Conservation (phyloP, 163 green algal genomes). For the Chlorella variabilis region DNA sequence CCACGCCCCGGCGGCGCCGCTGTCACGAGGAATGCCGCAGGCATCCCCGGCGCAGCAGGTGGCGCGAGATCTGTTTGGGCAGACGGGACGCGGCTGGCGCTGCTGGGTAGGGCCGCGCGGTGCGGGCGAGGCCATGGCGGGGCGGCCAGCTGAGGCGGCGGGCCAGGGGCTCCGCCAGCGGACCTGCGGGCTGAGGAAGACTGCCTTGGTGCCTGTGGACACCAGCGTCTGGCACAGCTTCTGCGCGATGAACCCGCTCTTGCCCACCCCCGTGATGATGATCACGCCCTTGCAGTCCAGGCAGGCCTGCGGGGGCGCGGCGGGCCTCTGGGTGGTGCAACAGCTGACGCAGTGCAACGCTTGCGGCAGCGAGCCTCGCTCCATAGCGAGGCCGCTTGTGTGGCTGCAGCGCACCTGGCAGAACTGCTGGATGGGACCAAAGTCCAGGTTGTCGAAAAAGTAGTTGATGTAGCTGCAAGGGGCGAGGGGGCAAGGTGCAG, state of each 20-base stretch:
- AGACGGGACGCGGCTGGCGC: too few relatives aligned
- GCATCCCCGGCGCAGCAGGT: too few relatives aligned
- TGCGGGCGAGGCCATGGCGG: too few relatives aligned
- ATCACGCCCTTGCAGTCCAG: conserved; percentile 63
- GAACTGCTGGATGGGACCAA: conserved; percentile 55
- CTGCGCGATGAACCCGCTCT: conserved; percentile 80
- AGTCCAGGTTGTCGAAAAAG: conserved; percentile 71
- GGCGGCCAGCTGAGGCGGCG: too few relatives aligned
- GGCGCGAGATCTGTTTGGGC: too few relatives aligned
- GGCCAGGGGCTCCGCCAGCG: too few relatives aligned
- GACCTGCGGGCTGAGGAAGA: conserved; percentile 67
- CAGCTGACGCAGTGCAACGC: background rate
- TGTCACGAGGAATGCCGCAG: too few relatives aligned
- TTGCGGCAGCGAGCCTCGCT: too few relatives aligned
- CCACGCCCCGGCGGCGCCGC: too few relatives aligned
- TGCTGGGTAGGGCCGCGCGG: too few relatives aligned
- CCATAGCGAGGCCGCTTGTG: too few relatives aligned
- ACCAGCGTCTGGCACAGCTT: conserved; percentile 79
- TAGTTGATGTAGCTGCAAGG: conserved; percentile 57
- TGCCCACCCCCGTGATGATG: conserved; percentile 77
- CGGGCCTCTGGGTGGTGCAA: background rate
- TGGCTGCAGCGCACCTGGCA: conserved; percentile 40
- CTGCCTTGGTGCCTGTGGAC: conserved; percentile 73
- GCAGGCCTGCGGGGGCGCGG: conserved; percentile 36
- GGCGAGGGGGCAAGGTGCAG: background rate